Evolutionary conservation across 106 monocot species (phyloP), one percentile per base, ranked within the genome.

Genomic region (Apostasia ramifera): DNA sequence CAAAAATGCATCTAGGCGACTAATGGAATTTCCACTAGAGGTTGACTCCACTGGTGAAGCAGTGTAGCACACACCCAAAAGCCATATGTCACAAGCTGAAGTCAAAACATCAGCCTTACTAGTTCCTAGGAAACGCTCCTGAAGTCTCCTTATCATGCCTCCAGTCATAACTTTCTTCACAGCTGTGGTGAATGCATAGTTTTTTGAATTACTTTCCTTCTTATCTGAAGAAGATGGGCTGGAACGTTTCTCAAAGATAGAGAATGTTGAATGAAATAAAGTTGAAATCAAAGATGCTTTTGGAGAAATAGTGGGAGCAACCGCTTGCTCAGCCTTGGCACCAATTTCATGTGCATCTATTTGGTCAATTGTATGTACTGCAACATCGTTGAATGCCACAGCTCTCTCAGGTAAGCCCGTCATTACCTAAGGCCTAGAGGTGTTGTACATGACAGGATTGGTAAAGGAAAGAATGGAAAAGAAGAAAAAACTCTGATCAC

Each of bases 31-130:
- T 8, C 45, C 55, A 66, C 55, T 47, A 40, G 45, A 10, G 40
- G 82, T 75, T 45, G 83, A 73, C 45, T 90, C 90, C 8, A 79
- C 85, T n/a, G 57, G 61, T 66, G 70, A 80, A 61, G 80, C 55
- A 47, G 81, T 87, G 60, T 98, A 98, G 59, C 87, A 85, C 64
- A 59, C 62, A 52, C 98, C 98, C 66, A 98, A 74, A 71, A 98
- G 76, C 98, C 98, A 98, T 69, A 90, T 75, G 12, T 90, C 87
- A 74, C 90, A 88, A 7, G 82, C 73, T 10, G 78, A 83, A 79
- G 78, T 88, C 44, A 84, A 83, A 65, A 85, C 48, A 62, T 87
- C 87, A 64, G 72, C 57, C 68, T 73, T 83, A 48, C 77, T 74
- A 14, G 75, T 66, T 42, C 93, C 84, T 5, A 93, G 75, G 40